These are phyloP conservation scores for Hordeum vulgare DNA, from an alignment of 176 grass and related monocot species.

Conservation along the genomic window DNA sequence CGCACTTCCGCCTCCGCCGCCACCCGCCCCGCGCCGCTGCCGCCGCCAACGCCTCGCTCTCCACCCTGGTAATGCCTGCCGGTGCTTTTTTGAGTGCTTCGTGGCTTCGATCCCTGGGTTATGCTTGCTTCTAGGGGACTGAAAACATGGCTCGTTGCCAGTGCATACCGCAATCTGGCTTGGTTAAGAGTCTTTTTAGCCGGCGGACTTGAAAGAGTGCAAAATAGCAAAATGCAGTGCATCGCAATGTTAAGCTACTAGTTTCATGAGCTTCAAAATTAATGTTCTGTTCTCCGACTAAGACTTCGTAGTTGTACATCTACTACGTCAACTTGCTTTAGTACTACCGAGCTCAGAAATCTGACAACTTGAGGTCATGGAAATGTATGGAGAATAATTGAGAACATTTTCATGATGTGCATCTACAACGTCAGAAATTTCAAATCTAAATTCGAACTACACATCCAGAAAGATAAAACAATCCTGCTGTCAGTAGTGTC, in stretches of 20 bases:
- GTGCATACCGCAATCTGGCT: neutral
- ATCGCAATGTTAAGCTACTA: neutral
- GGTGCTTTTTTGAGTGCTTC: neutral
- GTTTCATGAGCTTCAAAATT: neutral
- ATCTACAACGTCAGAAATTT: neutral
- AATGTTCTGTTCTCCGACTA: neutral
- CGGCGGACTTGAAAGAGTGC: neutral
- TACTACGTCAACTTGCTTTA: neutral
- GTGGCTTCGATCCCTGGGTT: neutral
- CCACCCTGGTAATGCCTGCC: conserved; percentile 31
- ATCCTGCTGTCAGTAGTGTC: neutral
- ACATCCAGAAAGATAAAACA: neutral
- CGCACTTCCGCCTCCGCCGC: conserved; percentile 36
- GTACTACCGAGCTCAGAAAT: neutral
- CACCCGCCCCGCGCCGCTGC: neutral
- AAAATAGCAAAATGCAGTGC: neutral
- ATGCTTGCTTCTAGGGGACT: neutral
- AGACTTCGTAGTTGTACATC: neutral
- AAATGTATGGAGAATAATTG: neutral
- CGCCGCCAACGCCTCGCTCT: conserved; percentile 9
- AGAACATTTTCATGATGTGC: neutral
- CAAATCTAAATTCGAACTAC: neutral
- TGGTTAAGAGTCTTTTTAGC: neutral
- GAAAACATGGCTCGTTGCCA: neutral
- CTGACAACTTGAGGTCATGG: neutral